Conservation (phyloP, 2,329 filamentous ascomycete species). For the Ophidiomyces ophidiicola region DNA sequence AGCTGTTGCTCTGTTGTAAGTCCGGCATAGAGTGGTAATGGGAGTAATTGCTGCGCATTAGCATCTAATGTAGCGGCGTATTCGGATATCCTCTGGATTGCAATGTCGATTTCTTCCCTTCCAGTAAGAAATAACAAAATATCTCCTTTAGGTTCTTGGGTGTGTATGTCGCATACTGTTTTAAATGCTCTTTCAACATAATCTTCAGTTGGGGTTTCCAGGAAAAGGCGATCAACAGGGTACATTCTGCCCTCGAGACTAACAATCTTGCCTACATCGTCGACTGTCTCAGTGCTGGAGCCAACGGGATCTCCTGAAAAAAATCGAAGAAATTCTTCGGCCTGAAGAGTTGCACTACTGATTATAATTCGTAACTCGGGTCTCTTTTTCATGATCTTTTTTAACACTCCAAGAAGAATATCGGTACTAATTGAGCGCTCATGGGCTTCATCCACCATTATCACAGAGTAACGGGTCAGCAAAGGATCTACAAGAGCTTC, state of each 20-base stretch:
- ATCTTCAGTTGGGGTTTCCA: constrained; percentile 65
- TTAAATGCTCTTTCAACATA: constrained; percentile 75
- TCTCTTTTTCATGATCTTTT: constrained; percentile 73
- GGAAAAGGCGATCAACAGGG: constrained; percentile 74
- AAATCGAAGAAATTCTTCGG: constrained; percentile 71
- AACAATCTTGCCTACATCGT: constrained; percentile 52
- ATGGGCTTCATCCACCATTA: constrained; percentile 97
- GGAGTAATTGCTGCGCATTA: constrained; percentile 48
- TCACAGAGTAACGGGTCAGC: constrained; percentile 78
- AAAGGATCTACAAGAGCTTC: constrained; percentile 90
- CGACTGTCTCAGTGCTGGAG: constrained; percentile 23
- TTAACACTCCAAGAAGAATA: constrained; percentile 74
- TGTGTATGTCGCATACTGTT: constrained; percentile 78
- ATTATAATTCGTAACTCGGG: constrained; percentile 77
- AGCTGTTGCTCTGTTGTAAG: constrained; percentile 85
- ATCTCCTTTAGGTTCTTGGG: constrained; percentile 67
- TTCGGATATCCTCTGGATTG: constrained; percentile 67
- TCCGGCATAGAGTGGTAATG: constrained; percentile 78
- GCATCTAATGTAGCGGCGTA: constrained; percentile 52
- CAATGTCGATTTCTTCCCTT: constrained; percentile 78
- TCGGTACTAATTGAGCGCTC: constrained; percentile 89
- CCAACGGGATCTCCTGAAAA: constrained; percentile 45
- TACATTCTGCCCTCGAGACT: constrained; percentile 79
- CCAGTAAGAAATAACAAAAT: constrained; percentile 87
- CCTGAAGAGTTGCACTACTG: constrained; percentile 86